Percentiles rank a stretch among this genome's conserved stretches.
Evolutionary conservation across 306 rosid species (phyloP).

Genomic region (Quercus robur): DNA sequence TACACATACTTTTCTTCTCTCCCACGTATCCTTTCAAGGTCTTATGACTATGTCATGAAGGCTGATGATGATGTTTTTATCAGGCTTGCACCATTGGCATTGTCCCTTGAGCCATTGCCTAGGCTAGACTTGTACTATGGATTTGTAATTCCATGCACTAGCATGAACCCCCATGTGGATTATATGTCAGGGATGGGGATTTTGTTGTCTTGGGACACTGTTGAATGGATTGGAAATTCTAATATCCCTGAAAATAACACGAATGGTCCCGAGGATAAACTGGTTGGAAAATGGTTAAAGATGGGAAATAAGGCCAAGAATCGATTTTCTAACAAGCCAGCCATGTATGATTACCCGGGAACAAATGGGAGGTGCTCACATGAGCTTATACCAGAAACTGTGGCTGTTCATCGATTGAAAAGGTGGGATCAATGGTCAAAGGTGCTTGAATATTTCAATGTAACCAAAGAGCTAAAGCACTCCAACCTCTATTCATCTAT

Average conservation of each 20-base stretch:
- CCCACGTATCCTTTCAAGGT: not conserved
- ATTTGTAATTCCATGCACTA: slow-evolving; percentile 28
- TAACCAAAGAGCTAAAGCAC: slow-evolving; percentile 4
- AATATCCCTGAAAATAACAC: not conserved
- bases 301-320: slow-evolving; percentile 21
- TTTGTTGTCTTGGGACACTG: slow-evolving; percentile 39
- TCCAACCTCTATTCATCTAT: not conserved
- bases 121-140: slow-evolving; percentile 26
- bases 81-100: slow-evolving; percentile 19
- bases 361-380: slow-evolving; percentile 27
- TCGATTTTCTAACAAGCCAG: slow-evolving; percentile 22
- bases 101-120: slow-evolving; percentile 25
- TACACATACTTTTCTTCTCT: slow-evolving; percentile 29
- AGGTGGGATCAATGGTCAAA: slow-evolving; percentile 28
- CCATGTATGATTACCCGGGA: slow-evolving; percentile 33
- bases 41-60: slow-evolving; percentile 27
- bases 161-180: slow-evolving; percentile 17
- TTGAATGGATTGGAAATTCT: slow-evolving; percentile 28
- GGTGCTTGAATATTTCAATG: slow-evolving; percentile 28
- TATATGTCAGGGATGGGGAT: slow-evolving; percentile 37
- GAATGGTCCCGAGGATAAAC: slow-evolving; percentile 31
- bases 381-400: slow-evolving; percentile 22
- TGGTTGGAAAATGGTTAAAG: slow-evolving; percentile 32
- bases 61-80: slow-evolving; percentile 31
- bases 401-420: slow-evolving; percentile 32